A percentile compares a stretch with the other conserved stretches of the same genome.
phyloP scores from a whole-genome alignment of 441 rosid genomes.

The Geranium incanum region DNA sequence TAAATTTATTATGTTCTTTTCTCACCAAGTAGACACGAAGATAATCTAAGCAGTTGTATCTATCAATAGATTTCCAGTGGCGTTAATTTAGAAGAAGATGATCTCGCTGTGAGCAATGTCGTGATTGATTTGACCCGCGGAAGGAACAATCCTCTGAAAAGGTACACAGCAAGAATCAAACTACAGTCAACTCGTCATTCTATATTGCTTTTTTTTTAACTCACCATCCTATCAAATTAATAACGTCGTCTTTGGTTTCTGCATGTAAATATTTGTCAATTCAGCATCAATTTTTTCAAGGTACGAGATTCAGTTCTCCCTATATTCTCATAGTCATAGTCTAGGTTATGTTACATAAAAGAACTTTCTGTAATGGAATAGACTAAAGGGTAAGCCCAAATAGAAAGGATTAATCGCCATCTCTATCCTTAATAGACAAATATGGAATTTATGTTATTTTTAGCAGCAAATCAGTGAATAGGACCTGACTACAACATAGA shows the following conservation, averaged over 20 bases:
- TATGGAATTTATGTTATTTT: neutral
- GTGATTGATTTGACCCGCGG: conserved; percentile 88
- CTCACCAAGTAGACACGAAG: conserved; percentile 13
- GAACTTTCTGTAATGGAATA: neutral
- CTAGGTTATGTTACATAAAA: neutral
- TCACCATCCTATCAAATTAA: conserved; percentile 18
- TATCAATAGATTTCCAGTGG: conserved; percentile 48
- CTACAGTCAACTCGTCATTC: neutral
- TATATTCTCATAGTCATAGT: neutral
- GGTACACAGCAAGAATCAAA: conserved; percentile 33
- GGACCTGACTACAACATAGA: neutral
- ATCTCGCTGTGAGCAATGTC: conserved; percentile 68
- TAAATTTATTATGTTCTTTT: conserved; percentile 14
- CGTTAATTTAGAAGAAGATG: conserved; percentile 59
- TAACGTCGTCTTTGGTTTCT: conserved; percentile 14
- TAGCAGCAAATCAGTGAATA: neutral
- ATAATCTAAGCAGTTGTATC: conserved; percentile 13
- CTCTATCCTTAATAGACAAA: neutral
- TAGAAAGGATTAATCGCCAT: neutral
- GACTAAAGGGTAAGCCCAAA: no score
- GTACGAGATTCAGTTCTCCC: conserved; percentile 33
- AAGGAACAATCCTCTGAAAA: conserved; percentile 71
- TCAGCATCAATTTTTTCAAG: conserved; percentile 89
- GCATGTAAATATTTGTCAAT: conserved; percentile 20
- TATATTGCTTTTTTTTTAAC: conserved; percentile 3